Evolutionary conservation across 2,329 filamentous ascomycete species (phyloP).

Genomic region (Tolypocladium tropicale): DNA sequence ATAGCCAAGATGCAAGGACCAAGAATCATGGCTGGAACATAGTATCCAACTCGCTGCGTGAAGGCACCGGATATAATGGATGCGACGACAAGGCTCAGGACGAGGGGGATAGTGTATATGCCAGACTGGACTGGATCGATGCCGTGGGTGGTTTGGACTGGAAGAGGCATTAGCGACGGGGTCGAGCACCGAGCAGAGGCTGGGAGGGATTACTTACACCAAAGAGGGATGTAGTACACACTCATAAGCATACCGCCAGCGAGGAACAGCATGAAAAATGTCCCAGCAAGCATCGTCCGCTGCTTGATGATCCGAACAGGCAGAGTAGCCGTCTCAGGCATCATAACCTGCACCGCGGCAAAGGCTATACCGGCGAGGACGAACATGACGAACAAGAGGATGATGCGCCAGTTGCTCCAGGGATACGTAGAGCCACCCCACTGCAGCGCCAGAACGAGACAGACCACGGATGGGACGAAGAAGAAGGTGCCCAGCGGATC

Average conservation of each 20-base stretch:
- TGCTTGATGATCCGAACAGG: constrained; percentile 44
- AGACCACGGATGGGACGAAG: constrained; percentile 49
- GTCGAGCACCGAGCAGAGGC: not conserved
- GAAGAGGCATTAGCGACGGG: not conserved
- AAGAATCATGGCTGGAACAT: constrained; percentile 45
- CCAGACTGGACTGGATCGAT: constrained; percentile 43
- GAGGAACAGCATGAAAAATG: constrained; percentile 35
- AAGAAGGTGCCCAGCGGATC: constrained; percentile 50
- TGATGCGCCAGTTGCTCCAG: constrained; percentile 42
- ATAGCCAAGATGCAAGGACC: constrained; percentile 38
- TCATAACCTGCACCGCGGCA: constrained; percentile 38
- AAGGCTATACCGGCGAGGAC: constrained; percentile 36
- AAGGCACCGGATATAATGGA: constrained; percentile 35
- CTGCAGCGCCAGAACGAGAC: constrained; percentile 51
- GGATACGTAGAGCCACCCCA: constrained; percentile 47
- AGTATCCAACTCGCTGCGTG: constrained; percentile 48
- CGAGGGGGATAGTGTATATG: constrained; percentile 45
- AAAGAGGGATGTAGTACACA: constrained; percentile 32
- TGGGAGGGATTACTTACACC: not conserved
- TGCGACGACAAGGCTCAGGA: constrained; percentile 44
- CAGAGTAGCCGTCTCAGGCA: constrained; percentile 46
- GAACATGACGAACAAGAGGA: constrained; percentile 43
- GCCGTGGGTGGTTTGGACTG: constrained; percentile 46
- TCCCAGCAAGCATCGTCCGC: constrained; percentile 40
- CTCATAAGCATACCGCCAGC: constrained; percentile 41